phyloP scores from a whole-genome alignment of 345 rosid species.

The Brassica cretica region DNA sequence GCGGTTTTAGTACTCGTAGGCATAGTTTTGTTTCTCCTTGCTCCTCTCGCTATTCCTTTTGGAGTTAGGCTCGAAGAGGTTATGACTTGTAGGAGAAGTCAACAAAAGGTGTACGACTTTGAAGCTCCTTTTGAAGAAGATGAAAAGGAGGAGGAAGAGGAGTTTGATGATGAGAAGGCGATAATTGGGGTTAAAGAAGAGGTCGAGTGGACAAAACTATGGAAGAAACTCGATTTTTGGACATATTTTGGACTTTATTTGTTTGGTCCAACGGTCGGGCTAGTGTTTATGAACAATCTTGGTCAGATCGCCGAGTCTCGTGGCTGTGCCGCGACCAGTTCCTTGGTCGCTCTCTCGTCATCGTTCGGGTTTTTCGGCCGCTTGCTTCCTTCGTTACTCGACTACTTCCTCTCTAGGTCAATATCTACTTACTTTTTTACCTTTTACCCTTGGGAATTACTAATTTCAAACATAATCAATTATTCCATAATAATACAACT shows the following conservation, averaged over 20 bases:
- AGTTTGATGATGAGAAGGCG: slow-evolving; percentile 19
- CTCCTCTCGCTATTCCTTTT: slow-evolving; percentile 55
- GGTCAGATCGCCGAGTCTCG: slow-evolving; percentile 94
- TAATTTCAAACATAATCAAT: background rate
- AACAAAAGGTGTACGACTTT: slow-evolving; percentile 36
- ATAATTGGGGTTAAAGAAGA: slow-evolving; percentile 52
- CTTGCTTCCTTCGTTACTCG: slow-evolving; percentile 70
- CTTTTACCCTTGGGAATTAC: background rate
- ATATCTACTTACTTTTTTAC: background rate
- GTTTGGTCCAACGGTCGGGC: slow-evolving; percentile 69
- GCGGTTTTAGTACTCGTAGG: slow-evolving; percentile 47
- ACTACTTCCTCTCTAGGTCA: slow-evolving; percentile 66
- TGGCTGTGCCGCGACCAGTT: slow-evolving; percentile 44
- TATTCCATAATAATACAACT: slow-evolving; percentile 18
- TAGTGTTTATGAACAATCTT: slow-evolving; percentile 80
- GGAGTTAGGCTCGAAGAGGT: slow-evolving; percentile 21
- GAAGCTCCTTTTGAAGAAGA: slow-evolving; percentile 30
- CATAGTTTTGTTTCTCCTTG: slow-evolving; percentile 44
- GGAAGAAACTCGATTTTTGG: slow-evolving; percentile 71
- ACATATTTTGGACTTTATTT: slow-evolving; percentile 66
- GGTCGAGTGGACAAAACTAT: slow-evolving; percentile 57
- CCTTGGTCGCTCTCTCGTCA: slow-evolving; percentile 75
- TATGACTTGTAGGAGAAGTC: background rate
- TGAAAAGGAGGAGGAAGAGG: slow-evolving; percentile 3
- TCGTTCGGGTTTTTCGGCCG: slow-evolving; percentile 93